These are phyloP conservation scores for Cystofilobasidium ferigula DNA, from an alignment of 768 basidiomycete species.

Conservation along the genomic window DNA sequence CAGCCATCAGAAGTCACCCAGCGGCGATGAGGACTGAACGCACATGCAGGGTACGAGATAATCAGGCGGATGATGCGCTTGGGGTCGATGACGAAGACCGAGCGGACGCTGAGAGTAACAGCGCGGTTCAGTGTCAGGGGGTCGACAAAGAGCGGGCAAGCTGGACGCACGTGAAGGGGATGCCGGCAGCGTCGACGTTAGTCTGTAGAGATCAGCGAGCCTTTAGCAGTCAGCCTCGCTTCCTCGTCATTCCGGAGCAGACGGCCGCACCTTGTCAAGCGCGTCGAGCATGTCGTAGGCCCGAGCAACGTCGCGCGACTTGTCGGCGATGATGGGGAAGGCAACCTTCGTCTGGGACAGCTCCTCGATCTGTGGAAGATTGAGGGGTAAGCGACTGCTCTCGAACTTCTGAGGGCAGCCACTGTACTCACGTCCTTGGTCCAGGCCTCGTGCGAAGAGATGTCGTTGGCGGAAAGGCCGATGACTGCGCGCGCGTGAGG, in stretches of 20 bases:
- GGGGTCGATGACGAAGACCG: conserved; percentile 95
- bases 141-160: conserved; percentile 19
- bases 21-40: background rate
- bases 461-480: conserved; percentile 76
- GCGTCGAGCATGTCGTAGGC: conserved; percentile 94
- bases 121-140: background rate
- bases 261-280: no score
- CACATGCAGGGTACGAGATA: conserved; percentile 62
- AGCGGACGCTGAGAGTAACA: conserved; percentile 56
- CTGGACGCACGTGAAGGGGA: conserved; percentile 82
- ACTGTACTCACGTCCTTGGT: conserved; percentile 62
- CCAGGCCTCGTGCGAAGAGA: conserved; percentile 77
- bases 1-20: no score
- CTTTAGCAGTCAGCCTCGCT: no score
- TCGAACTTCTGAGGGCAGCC: no score
- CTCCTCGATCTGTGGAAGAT: conserved; percentile 42
- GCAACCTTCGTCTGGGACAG: background rate
- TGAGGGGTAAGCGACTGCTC: no score
- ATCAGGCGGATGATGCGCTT: conserved; percentile 87
- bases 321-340: conserved; percentile 91
- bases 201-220: conserved; percentile 58
- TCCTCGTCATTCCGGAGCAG: no score
- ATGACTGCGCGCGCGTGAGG: no score
- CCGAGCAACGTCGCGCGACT: conserved; percentile 64
- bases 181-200: conserved; percentile 51